Evolutionary conservation across 805 yeast genomes (phyloP), one percentile per base, ranked within the genome.

Genomic region (Yarrowia sp.): DNA sequence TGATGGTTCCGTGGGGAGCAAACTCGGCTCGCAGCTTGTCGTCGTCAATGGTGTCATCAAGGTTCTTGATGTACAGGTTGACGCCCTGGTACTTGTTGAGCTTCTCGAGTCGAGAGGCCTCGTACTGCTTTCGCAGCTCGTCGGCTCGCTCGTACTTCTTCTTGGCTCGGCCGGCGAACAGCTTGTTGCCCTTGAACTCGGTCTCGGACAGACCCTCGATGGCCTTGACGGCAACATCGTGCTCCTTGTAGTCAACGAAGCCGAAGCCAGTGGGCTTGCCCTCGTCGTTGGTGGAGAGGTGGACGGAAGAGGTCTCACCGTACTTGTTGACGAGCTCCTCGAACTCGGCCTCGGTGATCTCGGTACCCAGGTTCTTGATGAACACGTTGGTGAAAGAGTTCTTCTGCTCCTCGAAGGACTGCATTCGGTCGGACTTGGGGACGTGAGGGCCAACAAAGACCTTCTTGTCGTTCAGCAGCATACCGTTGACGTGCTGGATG

Each of bases 101-200:
- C 81, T 91, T 91, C 84, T 95, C 98, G 79, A 90, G 85, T 80
- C 97, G 88, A 74, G 90, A 88, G 74, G 90, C 86, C 83, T 95
- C 98, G 84, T 91, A 89, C 84, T 92, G 96, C 83, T 89, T 89
- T 85, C 90, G 92, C 81, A 95, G 90, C 82, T 92, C 96, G 84
- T 92, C 97, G 78, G 88, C 81, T 85, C 99, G 93, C 87, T 95
- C 99, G 81, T 90, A 86, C 87, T 92, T 94, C 92, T 92, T 94
- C 85, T 95, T 99, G 74, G 99, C 99, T 83, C 99, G 92, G 76
- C 98, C 97, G 76, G 94, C 99, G 80, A 87, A 95, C 73, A 95
- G 82, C 80, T 84, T 86, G 84, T 91, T 91, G 76, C 95, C 96
- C 76, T 86, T 87, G 79, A 89, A 80, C 78, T 95, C 98, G 74